Conservation (phyloP, 345 rosid species). For the Isatis tinctoria region DNA sequence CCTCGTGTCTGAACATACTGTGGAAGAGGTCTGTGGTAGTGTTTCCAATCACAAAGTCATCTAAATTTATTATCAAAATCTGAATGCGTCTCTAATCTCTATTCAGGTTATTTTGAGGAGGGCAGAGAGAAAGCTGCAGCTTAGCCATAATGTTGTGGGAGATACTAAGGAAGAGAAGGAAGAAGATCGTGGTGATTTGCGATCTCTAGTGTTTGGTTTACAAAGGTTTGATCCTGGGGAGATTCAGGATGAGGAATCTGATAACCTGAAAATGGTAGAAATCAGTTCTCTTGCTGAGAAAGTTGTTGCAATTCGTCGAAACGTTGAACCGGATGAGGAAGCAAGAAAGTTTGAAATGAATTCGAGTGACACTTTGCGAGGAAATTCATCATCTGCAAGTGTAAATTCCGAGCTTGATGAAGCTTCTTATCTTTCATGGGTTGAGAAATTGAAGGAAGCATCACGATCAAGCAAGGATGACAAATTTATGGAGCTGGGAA, state of each 20-base stretch:
- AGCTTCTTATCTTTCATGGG: conserved; percentile 81
- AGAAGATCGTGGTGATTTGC: conserved; percentile 54
- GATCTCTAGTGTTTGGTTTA: conserved; percentile 67
- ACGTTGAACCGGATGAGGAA: conserved; percentile 36
- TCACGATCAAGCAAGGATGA: conserved; percentile 41
- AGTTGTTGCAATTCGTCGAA: conserved; percentile 57
- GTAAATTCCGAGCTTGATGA: conserved; percentile 67
- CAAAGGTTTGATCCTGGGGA: conserved; percentile 61
- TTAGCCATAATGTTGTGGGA: conserved; percentile 68
- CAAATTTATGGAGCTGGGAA: conserved; percentile 32
- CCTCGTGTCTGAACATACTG: conserved; percentile 58
- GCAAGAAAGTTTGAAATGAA: conserved; percentile 50
- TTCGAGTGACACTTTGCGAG: conserved; percentile 32
- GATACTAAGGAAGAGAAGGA: conserved; percentile 51
- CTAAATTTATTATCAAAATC: not conserved
- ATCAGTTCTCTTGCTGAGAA: conserved; percentile 58
- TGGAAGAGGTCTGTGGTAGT: conserved; percentile 63
- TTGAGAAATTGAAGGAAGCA: conserved; percentile 62
- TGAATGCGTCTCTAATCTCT: conserved; percentile 3
- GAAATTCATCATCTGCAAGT: conserved; percentile 29
- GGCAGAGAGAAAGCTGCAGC: conserved; percentile 78
- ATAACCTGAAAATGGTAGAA: conserved; percentile 45
- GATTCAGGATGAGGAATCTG: conserved; percentile 38
- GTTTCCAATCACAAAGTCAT: not conserved
- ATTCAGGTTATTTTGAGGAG: conserved; percentile 73